These are phyloP conservation scores for Penicillium canariense DNA, from an alignment of 495 filamentous ascomycete genomes.

Conservation along the genomic window DNA sequence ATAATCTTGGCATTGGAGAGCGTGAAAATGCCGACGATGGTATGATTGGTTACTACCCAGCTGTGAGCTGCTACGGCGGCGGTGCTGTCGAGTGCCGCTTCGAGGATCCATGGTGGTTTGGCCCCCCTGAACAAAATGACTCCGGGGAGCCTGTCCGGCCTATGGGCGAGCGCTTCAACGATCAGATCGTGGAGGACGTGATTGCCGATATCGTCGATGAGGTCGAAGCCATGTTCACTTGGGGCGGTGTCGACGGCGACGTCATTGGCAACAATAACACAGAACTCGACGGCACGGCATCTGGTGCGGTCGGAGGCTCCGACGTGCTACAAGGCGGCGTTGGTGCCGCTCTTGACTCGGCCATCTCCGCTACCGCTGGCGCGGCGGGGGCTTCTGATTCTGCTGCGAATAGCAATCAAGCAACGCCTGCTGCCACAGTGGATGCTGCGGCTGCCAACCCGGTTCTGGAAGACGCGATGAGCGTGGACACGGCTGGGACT, in stretches of 20 bases:
- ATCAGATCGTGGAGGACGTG: constrained; percentile 94
- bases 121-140: constrained; percentile 53
- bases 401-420: constrained; percentile 25
- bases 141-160: constrained; percentile 47
- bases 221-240: constrained; percentile 60
- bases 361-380: constrained; percentile 17
- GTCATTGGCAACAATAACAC: constrained; percentile 31
- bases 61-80: constrained; percentile 85
- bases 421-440: constrained; percentile 14
- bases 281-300: constrained; percentile 28
- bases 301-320: constrained; percentile 35
- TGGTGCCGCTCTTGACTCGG: constrained; percentile 35
- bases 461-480: constrained; percentile 29
- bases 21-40: constrained; percentile 86
- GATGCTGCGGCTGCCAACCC: constrained; percentile 16
- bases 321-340: constrained; percentile 39
- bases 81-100: constrained; percentile 92
- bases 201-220: constrained; percentile 91
- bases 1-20: constrained; percentile 71
- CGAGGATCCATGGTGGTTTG: constrained; percentile 84
- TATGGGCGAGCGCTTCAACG: constrained; percentile 78
- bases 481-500: constrained; percentile 28
- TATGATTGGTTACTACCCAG: constrained; percentile 91
- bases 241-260: constrained; percentile 44
- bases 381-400: constrained; percentile 22